A percentile compares a stretch with the other conserved stretches of the same genome.
phyloP scores from a whole-genome alignment of 805 yeast genomes.

The Jamesozyma hellenica region DNA sequence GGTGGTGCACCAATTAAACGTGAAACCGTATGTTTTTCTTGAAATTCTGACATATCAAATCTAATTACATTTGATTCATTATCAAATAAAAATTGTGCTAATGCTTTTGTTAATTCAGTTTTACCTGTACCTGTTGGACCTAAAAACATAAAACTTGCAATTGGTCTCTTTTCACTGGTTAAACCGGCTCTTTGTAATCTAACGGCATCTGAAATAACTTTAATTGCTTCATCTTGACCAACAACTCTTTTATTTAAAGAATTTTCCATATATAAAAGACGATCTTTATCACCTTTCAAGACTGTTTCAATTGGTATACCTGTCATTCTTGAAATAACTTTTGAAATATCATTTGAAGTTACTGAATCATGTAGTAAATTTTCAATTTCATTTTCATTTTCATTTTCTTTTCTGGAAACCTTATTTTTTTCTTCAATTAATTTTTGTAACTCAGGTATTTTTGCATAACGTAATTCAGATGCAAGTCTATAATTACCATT shows the following conservation, averaged over 20 bases:
- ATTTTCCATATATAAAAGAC: conserved; percentile 77
- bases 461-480: conserved; percentile 78
- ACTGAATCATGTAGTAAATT: conserved; percentile 67
- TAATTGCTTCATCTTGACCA: conserved; percentile 93
- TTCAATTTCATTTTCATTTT: conserved; percentile 15
- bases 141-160: conserved; percentile 90
- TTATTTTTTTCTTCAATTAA: conserved; percentile 40
- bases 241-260: conserved; percentile 69
- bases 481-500: conserved; percentile 81
- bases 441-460: conserved; percentile 68
- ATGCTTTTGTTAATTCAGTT: conserved; percentile 86
- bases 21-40: conserved; percentile 85
- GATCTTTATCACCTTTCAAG: conserved; percentile 90
- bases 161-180: conserved; percentile 88
- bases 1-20: conserved; percentile 96
- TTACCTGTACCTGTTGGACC: conserved; percentile 99
- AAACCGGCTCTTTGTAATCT: conserved; percentile 94
- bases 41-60: conserved; percentile 97
- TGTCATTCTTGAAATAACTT: conserved; percentile 86
- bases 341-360: conserved; percentile 86
- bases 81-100: conserved; percentile 86
- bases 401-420: conserved; percentile 30
- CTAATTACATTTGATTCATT: conserved; percentile 79
- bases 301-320: conserved; percentile 89
- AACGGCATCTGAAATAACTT: conserved; percentile 85